These are phyloP conservation scores for Royoungia palumana DNA, from an alignment of 768 basidiomycete genomes.

Conservation along the genomic window DNA sequence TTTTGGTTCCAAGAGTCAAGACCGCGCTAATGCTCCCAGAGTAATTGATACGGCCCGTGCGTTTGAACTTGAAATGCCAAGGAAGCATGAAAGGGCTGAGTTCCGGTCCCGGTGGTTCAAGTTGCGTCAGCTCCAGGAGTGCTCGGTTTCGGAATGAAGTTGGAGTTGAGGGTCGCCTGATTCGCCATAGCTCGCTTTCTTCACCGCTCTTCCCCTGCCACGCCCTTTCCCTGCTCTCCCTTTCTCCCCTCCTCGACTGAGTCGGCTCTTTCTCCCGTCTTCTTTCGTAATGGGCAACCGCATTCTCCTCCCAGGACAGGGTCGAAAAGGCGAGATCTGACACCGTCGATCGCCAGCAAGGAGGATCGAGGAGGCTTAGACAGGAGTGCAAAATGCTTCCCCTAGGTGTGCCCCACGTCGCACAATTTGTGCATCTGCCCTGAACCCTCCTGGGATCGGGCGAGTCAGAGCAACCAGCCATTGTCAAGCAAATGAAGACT, in stretches of 20 bases:
- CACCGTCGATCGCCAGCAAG: slow-evolving; percentile 77
- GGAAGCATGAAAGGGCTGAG: no score
- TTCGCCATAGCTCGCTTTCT: slow-evolving; percentile 10
- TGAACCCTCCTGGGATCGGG: slow-evolving; percentile 69
- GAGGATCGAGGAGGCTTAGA: slow-evolving; percentile 77
- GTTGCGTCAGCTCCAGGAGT: no score
- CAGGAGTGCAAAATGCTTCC: slow-evolving; percentile 91
- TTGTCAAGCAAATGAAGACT: slow-evolving; percentile 99
- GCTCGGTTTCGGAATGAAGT: no score
- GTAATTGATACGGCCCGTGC: no score
- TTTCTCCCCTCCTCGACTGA: no score
- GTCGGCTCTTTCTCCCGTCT: background rate
- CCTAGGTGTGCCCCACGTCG: slow-evolving; percentile 58
- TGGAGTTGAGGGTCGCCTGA: no score
- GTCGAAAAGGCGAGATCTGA: slow-evolving; percentile 62
- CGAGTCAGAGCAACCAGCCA: slow-evolving; percentile 92
- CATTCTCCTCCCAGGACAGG: slow-evolving; percentile 52
- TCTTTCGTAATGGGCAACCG: slow-evolving; percentile 61
- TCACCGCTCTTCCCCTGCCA: slow-evolving; percentile 7
- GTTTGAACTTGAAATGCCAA: no score
- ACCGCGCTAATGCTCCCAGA: no score
- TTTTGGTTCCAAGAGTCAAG: no score
- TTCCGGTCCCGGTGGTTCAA: no score
- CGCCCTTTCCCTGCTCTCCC: background rate
- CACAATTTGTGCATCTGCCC: slow-evolving; percentile 7